Conservation (phyloP, 1,284 basidiomycete genomes). For the Sporisorium sorghi region DNA sequence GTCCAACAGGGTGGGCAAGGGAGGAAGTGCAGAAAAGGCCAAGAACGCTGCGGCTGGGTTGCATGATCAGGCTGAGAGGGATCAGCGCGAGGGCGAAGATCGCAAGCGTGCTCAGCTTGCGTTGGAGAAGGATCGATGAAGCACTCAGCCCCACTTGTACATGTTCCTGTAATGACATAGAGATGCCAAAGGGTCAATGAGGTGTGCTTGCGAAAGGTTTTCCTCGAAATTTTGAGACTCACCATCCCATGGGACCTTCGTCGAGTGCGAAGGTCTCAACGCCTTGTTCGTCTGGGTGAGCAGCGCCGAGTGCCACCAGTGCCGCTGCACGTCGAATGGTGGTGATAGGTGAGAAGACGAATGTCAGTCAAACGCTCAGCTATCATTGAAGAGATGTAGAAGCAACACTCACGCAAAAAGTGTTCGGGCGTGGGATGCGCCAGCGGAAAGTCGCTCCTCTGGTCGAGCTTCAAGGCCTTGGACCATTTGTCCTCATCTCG, state of each 20-base stretch:
- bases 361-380: background rate
- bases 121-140: conserved; percentile 28
- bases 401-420: conserved; percentile 45
- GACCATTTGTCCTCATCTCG: conserved; percentile 30
- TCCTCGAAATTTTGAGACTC: conserved; percentile 12
- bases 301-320: conserved; percentile 43
- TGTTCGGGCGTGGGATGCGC: conserved; percentile 55
- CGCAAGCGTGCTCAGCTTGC: conserved; percentile 37
- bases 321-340: conserved; percentile 17
- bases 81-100: conserved; percentile 46
- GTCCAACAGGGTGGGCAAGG: conserved; percentile 33
- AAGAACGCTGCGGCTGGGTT: conserved; percentile 52
- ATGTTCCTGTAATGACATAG: conserved; percentile 54
- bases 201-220: background rate
- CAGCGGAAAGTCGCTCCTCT: conserved; percentile 29
- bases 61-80: conserved; percentile 46
- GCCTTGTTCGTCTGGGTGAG: conserved; percentile 42
- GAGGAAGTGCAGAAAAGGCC: conserved; percentile 45
- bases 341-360: background rate
- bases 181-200: conserved; percentile 1
- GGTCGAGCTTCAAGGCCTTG: conserved; percentile 29
- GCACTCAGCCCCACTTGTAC: conserved; percentile 54
- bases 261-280: conserved; percentile 28
- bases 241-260: conserved; percentile 55
- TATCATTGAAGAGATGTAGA: background rate